Percentiles rank a stretch among this genome's conserved stretches.
phyloP scores from a whole-genome alignment of 2,329 filamentous ascomycete genomes.

The Aureobasidium pullulans region DNA sequence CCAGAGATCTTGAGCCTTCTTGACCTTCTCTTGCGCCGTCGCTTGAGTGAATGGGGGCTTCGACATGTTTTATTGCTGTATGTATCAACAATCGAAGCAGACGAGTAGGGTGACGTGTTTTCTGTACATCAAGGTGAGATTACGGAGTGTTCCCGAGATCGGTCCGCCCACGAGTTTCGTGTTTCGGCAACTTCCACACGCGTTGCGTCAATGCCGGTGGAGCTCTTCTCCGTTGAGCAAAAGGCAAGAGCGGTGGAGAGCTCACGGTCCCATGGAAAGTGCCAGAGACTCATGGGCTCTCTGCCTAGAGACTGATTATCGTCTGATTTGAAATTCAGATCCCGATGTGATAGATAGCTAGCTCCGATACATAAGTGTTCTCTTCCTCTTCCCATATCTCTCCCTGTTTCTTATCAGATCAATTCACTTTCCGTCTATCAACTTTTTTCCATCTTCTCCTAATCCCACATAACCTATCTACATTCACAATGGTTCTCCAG shows the following conservation, averaged over 20 bases:
- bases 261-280: conserved; percentile 10
- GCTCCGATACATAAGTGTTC: background rate
- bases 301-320: background rate
- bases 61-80: background rate
- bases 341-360: background rate
- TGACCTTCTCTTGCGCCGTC: conserved; percentile 68
- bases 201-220: background rate
- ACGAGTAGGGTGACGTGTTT: background rate
- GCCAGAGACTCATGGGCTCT: conserved; percentile 7
- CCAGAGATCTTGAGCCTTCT: conserved; percentile 76
- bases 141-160: background rate
- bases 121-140: conserved; percentile 4
- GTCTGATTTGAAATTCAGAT: conserved; percentile 9
- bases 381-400: background rate
- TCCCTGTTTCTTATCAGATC: background rate
- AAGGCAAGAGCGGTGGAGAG: background rate
- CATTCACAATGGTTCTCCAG: conserved; percentile 57
- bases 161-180: background rate
- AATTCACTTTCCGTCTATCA: background rate
- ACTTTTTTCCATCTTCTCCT: background rate
- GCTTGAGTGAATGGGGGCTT: conserved; percentile 69
- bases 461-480: background rate
- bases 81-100: background rate
- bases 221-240: background rate
- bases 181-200: background rate